A percentile compares a stretch with the other conserved stretches of the same genome.
Conservation (phyloP, 768 basidiomycete species). For the Suillus lakei region DNA sequence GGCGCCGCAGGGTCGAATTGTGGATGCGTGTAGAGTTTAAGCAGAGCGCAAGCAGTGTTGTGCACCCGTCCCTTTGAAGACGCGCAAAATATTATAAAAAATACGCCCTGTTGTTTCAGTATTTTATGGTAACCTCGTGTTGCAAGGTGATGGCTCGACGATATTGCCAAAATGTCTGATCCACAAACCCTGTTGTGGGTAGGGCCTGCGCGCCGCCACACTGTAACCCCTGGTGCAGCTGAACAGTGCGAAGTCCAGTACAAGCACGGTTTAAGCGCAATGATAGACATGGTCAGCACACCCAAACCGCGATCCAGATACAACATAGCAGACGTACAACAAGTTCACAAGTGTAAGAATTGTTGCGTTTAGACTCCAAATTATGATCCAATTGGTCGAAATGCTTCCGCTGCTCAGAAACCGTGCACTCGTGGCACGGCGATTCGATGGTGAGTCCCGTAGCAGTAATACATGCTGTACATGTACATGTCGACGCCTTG, state of each 20-base stretch:
- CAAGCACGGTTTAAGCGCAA: slow-evolving; percentile 42
- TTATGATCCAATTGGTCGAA: background rate
- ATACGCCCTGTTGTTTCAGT: background rate
- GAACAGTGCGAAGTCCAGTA: slow-evolving; percentile 42
- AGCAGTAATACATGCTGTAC: background rate
- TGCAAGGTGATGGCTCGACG: background rate
- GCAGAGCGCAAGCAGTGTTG: too few relatives aligned
- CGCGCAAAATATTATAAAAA: too few relatives aligned
- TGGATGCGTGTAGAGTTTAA: too few relatives aligned
- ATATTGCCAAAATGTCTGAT: background rate
- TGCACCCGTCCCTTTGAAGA: too few relatives aligned
- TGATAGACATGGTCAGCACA: background rate
- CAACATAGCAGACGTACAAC: background rate
- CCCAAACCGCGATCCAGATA: background rate
- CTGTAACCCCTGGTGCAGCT: slow-evolving; percentile 43
- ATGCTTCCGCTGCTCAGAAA: background rate
- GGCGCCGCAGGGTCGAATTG: too few relatives aligned
- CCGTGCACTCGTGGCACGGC: background rate
- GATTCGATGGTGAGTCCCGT: background rate
- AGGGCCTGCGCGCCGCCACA: slow-evolving; percentile 40
- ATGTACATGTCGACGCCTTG: background rate
- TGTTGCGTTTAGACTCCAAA: background rate
- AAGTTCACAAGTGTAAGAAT: slow-evolving; percentile 2
- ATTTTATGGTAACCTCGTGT: background rate
- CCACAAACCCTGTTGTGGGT: background rate